Evolutionary conservation across 805 yeast genomes (phyloP), one percentile per base, ranked within the genome.

Genomic region (Candida tibetensis): DNA sequence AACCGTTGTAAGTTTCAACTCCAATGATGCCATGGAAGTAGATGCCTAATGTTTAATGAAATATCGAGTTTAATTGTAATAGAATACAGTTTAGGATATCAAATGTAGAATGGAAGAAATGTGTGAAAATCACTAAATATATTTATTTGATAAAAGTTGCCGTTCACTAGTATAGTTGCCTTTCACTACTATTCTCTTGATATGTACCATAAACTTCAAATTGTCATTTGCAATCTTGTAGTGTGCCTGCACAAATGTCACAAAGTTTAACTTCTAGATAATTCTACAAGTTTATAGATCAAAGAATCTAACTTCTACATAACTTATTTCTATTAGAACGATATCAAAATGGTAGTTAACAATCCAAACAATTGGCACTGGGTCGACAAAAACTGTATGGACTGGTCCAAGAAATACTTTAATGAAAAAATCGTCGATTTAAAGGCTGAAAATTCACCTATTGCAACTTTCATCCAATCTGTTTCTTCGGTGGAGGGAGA

Each of bases 321-420:
- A 17, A 16, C 31, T n/a, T 8, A 16, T 14, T 8, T 10, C 18
- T 13, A 29, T 28, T 10, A 4, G 9, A n/a, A 9, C 17, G 15
- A 28, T 7, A 28, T 14, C 32, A 53, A 37, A 27, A 91, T 91
- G 97, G 97, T 86, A 28, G 90, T 93, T 22, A 84, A 88, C 66
- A 93, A 91, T 74, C 98, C 98, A 28, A 93, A 93, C 64, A 91
- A 91, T 69, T 91, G 99, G 99, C 99, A 93, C 73, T 93, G 98
- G 98, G 97, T 90, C 46, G 97, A 91, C 66, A 91, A 91, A 64
- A 93, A 93, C 71, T 93, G 99, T 67, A 76, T 91, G 40, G 82
- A 78, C 40, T 93, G 99, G 99, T 75, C 96, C 9, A 79, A 79
- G 44, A 72, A 75, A 28, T 91, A 91, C 61, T 86, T 93, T 60